These are phyloP conservation scores for Paspalum notatum DNA, from an alignment of 176 grass and related monocot genomes.

Conservation along the genomic window DNA sequence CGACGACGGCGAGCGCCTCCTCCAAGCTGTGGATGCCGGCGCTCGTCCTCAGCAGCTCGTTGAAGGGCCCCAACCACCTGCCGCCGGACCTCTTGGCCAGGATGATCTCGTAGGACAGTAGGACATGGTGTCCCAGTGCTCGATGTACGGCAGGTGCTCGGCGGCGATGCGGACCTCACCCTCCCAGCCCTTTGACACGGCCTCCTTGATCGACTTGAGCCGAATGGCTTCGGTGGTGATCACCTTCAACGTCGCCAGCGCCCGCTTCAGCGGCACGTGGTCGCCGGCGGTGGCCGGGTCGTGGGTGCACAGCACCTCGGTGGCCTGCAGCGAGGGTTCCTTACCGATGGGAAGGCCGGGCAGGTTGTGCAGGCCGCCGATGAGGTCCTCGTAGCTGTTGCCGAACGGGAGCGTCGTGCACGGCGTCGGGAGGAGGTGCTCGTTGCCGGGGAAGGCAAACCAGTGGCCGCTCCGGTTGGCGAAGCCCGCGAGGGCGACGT, in stretches of 20 bases:
- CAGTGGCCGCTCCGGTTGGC: background rate
- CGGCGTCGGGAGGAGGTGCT: background rate
- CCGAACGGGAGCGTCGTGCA: slow-evolving; percentile 9
- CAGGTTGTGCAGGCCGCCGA: slow-evolving; percentile 16
- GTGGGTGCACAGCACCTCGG: background rate
- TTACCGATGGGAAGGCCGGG: background rate
- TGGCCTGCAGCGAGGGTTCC: background rate
- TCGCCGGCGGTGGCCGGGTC: background rate
- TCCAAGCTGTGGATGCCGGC: slow-evolving; percentile 3
- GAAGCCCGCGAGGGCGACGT: too few species aligned
- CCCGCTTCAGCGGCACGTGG: background rate
- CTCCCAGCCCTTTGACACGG: background rate
- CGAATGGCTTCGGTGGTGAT: background rate
- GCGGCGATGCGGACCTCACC: background rate
- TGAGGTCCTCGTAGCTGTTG: slow-evolving; percentile 30
- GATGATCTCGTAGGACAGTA: slow-evolving; percentile 1
- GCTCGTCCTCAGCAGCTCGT: background rate
- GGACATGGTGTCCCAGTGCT: slow-evolving; percentile 35
- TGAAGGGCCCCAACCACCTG: background rate
- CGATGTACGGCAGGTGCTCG: slow-evolving; percentile 16
- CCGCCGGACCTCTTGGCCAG: background rate
- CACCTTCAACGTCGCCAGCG: slow-evolving; percentile 2
- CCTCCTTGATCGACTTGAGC: background rate
- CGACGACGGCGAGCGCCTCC: background rate
- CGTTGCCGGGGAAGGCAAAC: slow-evolving; percentile 3